Conservation (phyloP, 768 basidiomycete species). For the Pulveroboletus ravenelii region DNA sequence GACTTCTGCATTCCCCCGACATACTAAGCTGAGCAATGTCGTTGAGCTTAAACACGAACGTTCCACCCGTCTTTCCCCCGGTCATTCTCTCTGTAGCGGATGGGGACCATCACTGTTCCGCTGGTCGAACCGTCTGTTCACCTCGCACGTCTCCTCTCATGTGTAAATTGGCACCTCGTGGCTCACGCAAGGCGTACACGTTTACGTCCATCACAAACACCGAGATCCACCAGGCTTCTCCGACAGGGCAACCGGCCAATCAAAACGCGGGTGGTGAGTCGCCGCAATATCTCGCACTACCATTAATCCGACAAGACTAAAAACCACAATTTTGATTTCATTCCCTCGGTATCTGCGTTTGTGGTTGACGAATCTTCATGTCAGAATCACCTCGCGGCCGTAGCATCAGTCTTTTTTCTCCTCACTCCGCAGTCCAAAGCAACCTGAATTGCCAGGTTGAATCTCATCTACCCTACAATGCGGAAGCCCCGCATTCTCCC, state of each 20-base stretch:
- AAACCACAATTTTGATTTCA: constrained; percentile 19
- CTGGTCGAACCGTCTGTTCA: constrained; percentile 11
- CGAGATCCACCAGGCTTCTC: constrained; percentile 28
- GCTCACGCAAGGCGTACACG: constrained; percentile 30
- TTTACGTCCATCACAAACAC: constrained; percentile 30
- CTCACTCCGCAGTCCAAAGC: constrained; percentile 25
- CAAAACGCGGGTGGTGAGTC: constrained; percentile 26
- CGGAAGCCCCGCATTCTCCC: constrained; percentile 29
- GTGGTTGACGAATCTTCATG: constrained; percentile 17
- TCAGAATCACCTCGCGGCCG: constrained; percentile 30
- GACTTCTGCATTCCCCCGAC: constrained; percentile 4
- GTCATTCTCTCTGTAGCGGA: constrained; percentile 17
- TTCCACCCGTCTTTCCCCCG: constrained; percentile 20
- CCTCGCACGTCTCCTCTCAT: constrained; percentile 20
- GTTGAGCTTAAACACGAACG: constrained; percentile 27
- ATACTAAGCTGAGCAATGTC: constrained; percentile 21
- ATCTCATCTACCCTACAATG: constrained; percentile 27
- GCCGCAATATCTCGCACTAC: constrained; percentile 14
- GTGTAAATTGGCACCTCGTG: constrained; percentile 25
- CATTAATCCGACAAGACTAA: constrained; percentile 15
- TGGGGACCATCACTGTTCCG: constrained; percentile 10
- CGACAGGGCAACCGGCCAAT: constrained; percentile 23
- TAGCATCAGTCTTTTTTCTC: constrained; percentile 31
- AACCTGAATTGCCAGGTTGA: constrained; percentile 16
- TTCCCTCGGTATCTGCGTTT: constrained; percentile 15